Evolutionary conservation across 225 moss, liverwort and hornwort genomes (phyloP), one percentile per base, ranked within the genome.

Genomic region (Antitrichia curtipendula): DNA sequence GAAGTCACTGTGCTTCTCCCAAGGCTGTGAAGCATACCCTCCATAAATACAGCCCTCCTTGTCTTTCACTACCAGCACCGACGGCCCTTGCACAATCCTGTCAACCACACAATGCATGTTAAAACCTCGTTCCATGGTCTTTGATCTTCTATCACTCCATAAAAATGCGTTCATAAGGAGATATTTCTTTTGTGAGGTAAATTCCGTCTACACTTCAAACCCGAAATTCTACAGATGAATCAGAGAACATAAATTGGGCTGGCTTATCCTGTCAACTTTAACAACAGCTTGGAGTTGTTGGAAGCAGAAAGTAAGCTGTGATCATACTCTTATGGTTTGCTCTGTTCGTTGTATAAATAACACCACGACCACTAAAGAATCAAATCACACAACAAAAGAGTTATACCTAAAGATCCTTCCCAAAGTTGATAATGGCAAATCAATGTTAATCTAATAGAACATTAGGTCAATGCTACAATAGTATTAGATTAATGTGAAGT

Each of bases 11-110:
- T 94, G 96, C 86, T 91, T 96, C 83, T 95, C 95, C 99, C 96
- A 97, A 22, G 99, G 90, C 82, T 97, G 96, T 79, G 96, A 96
- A n/a, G 99, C 99, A 86, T 95, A 99, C 19, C 97, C 99, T 83
- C 99, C 99, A 86, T 92, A 97, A 28, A 97, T 81, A 91, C 88
- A 93, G 73, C 99, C 99, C 85, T 93, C 91, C 89, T 95, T 94
- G 85, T 97, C 99, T 92, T 95, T 99, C 73, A 99, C 90, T n/a
- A 99, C 88, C 71, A 99, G 57, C 89, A 99, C 88, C 43, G 97
- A 95, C 24, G 99, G 94, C 66, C 95, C 94, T 88, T 91, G 89
- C 84, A 93, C 94, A 89, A 87, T 90, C 85, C 97, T 97, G 94
- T 70, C 88, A 88, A 17, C 19, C 49, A 40, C 22, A 20, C 80